phyloP scores from a whole-genome alignment of 2,329 filamentous ascomycete species.

The Aspergillus caelatus region DNA sequence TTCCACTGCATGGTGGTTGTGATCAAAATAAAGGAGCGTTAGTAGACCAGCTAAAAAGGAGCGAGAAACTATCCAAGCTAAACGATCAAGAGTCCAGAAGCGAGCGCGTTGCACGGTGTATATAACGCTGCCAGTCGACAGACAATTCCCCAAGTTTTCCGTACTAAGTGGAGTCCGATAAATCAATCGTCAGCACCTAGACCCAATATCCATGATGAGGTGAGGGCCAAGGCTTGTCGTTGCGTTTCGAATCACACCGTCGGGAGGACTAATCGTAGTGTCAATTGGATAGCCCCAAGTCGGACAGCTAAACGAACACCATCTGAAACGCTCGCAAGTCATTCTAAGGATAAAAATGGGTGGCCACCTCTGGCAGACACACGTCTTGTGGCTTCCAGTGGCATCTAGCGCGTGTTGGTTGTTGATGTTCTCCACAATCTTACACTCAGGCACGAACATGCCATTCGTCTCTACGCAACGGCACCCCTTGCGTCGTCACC shows the following conservation, averaged over 20 bases:
- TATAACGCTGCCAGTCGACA: background rate
- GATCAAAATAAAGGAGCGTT: background rate
- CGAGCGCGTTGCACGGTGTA: constrained; percentile 4
- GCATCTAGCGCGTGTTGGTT: background rate
- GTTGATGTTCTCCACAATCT: constrained; percentile 4
- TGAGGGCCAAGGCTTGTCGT: background rate
- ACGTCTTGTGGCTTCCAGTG: background rate
- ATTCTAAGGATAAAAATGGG: background rate
- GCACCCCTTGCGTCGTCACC: constrained; percentile 3
- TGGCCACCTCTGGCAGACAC: background rate
- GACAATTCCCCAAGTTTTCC: background rate
- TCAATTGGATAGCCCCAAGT: background rate
- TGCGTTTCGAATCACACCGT: background rate
- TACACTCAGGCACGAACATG: constrained; percentile 1
- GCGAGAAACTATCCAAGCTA: background rate
- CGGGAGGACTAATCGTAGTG: background rate
- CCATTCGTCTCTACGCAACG: constrained; percentile 3
- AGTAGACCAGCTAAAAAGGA: background rate
- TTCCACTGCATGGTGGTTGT: constrained; percentile 34
- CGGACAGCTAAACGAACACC: background rate
- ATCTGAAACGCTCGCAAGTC: background rate
- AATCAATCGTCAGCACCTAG: constrained; percentile 12
- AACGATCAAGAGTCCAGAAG: too few species aligned
- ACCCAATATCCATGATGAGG: background rate
- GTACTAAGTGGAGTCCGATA: constrained; percentile 4